Conservation (phyloP, 2,329 filamentous ascomycete species). For the Sarocladium strictum region DNA sequence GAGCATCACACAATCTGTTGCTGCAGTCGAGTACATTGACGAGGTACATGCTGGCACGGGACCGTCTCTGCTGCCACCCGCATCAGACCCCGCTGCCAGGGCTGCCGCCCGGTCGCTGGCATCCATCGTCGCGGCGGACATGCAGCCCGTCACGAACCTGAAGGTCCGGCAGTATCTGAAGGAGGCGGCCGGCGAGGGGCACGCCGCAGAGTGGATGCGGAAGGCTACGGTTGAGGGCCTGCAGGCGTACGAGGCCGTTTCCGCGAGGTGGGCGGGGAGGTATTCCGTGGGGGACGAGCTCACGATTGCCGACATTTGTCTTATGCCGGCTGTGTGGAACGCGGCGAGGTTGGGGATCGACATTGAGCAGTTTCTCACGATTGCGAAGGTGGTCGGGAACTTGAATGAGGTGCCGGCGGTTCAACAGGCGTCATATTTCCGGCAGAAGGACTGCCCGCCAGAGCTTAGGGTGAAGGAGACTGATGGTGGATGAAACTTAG, state of each 20-base stretch:
- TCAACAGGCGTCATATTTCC: slow-evolving; percentile 44
- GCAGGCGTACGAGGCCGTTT: slow-evolving; percentile 47
- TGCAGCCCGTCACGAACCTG: slow-evolving; percentile 48
- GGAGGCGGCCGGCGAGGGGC: slow-evolving; percentile 29
- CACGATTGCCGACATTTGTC: slow-evolving; percentile 51
- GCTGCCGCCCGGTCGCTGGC: slow-evolving; percentile 48
- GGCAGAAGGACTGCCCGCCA: slow-evolving; percentile 40
- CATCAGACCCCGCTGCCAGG: slow-evolving; percentile 25
- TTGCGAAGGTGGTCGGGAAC: slow-evolving; percentile 37
- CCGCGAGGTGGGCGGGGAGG: slow-evolving; percentile 31
- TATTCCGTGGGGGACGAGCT: slow-evolving; percentile 52
- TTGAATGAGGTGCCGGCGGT: slow-evolving; percentile 45
- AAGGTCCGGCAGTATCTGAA: slow-evolving; percentile 10
- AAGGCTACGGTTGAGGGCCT: slow-evolving; percentile 47
- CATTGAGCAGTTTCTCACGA: slow-evolving; percentile 39
- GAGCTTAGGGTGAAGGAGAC: slow-evolving; percentile 11
- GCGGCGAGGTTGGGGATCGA: slow-evolving; percentile 50
- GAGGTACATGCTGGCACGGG: slow-evolving; percentile 37
- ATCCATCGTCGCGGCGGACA: slow-evolving; percentile 48
- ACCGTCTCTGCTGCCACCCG: slow-evolving; percentile 42
- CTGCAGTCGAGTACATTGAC: slow-evolving; percentile 57
- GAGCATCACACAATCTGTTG: slow-evolving; percentile 49
- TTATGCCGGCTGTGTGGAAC: slow-evolving; percentile 53
- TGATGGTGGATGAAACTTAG: neutral
- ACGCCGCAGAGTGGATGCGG: slow-evolving; percentile 38